These are phyloP conservation scores for Penicillium samsonianum DNA, from an alignment of 495 filamentous ascomycete genomes.

Conservation along the genomic window DNA sequence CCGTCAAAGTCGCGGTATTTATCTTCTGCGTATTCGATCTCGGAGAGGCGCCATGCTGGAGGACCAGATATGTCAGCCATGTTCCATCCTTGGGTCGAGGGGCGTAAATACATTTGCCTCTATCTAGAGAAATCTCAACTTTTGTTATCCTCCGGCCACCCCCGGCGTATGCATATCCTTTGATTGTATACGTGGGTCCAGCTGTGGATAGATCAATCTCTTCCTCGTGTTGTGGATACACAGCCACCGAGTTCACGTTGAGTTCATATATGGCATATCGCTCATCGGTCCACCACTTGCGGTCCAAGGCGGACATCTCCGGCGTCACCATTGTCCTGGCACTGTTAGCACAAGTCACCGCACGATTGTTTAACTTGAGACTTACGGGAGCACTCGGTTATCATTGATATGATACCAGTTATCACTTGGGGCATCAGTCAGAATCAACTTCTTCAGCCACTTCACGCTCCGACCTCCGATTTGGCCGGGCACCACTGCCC, in stretches of 20 bases:
- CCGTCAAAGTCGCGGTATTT: slow-evolving; percentile 71
- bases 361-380: neutral
- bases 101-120: slow-evolving; percentile 58
- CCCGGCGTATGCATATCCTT: slow-evolving; percentile 88
- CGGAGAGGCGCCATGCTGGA: slow-evolving; percentile 75
- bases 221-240: slow-evolving; percentile 82
- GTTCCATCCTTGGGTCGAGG: neutral
- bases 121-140: slow-evolving; percentile 83
- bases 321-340: slow-evolving; percentile 75
- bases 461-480: slow-evolving; percentile 95
- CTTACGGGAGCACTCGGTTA: slow-evolving; percentile 80
- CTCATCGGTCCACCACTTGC: slow-evolving; percentile 85
- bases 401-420: slow-evolving; percentile 99
- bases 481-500: slow-evolving; percentile 87
- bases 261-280: slow-evolving; percentile 95
- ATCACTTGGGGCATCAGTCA: slow-evolving; percentile 78
- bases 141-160: slow-evolving; percentile 84
- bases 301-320: slow-evolving; percentile 73
- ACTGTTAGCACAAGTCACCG: neutral
- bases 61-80: slow-evolving; percentile 18
- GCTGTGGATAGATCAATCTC: slow-evolving; percentile 53
- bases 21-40: slow-evolving; percentile 86
- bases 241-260: slow-evolving; percentile 82
- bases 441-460: slow-evolving; percentile 83
- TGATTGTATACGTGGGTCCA: slow-evolving; percentile 60